These are phyloP conservation scores for Trichocomaceae sp. DNA, from an alignment of 2,329 filamentous ascomycete species.

Conservation along the genomic window DNA sequence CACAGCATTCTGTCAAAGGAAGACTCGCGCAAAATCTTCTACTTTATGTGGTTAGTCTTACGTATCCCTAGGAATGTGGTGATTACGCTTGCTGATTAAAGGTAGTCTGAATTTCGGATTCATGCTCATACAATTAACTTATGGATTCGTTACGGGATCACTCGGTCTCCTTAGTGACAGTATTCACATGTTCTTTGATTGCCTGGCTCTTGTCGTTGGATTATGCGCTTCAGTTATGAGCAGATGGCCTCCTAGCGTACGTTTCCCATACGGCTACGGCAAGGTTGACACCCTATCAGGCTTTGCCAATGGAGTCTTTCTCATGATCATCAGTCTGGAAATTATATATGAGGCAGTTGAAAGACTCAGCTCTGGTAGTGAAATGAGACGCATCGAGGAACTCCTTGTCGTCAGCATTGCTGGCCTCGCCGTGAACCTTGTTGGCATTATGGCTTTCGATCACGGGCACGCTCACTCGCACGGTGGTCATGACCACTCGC, in stretches of 20 bases:
- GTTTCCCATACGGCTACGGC: conserved; percentile 91
- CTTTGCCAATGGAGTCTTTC: conserved; percentile 90
- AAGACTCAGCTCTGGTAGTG: conserved; percentile 71
- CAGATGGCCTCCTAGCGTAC: conserved; percentile 86
- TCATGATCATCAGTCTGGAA: conserved; percentile 92
- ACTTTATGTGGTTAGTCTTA: conserved; percentile 78
- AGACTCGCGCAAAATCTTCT: conserved; percentile 91
- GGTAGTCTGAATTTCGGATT: conserved; percentile 82
- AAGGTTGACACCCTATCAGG: conserved; percentile 96
- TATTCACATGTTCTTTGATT: conserved; percentile 99
- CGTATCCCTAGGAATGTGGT: background rate
- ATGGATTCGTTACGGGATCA: conserved; percentile 88
- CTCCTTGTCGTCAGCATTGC: conserved; percentile 81
- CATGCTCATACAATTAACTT: conserved; percentile 90
- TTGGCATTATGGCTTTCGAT: conserved; percentile 81
- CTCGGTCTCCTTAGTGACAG: conserved; percentile 93
- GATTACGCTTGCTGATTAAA: conserved; percentile 15
- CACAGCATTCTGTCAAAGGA: conserved; percentile 83
- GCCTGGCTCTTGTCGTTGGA: conserved; percentile 82
- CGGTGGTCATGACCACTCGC: conserved; percentile 40
- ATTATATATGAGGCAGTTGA: conserved; percentile 94
- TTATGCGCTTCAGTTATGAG: conserved; percentile 88
- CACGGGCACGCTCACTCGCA: conserved; percentile 54
- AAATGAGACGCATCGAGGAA: conserved; percentile 78
- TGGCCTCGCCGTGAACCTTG: conserved; percentile 81